phyloP scores from a whole-genome alignment of 2,329 filamentous ascomycete genomes.

The Colletotrichum phormii region DNA sequence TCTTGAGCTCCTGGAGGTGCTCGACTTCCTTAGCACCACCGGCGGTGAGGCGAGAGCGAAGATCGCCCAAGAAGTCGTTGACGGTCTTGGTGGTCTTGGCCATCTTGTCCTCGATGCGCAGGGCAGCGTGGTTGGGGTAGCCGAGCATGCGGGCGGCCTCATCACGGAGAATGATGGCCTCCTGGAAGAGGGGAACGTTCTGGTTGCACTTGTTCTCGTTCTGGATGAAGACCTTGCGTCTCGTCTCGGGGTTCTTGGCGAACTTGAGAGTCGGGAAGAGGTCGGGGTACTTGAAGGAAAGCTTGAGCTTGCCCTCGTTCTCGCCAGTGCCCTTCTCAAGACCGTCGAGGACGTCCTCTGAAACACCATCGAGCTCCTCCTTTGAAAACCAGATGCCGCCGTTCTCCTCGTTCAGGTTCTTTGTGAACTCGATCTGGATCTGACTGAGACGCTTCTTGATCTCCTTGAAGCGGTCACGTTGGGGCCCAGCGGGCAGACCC shows the following conservation, averaged over 20 bases:
- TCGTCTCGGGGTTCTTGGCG: conserved; percentile 75
- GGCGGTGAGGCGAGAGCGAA: conserved; percentile 73
- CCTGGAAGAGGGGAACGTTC: conserved; percentile 63
- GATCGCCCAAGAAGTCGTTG: conserved; percentile 71
- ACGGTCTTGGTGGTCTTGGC: conserved; percentile 68
- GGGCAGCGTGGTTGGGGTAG: conserved; percentile 67
- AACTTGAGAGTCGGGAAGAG: conserved; percentile 84
- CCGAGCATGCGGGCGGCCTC: conserved; percentile 67
- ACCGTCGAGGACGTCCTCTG: conserved; percentile 72
- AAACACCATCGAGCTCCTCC: conserved; percentile 80
- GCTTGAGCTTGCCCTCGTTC: conserved; percentile 78
- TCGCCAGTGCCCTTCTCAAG: conserved; percentile 79
- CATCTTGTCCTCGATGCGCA: conserved; percentile 70
- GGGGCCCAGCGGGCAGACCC: conserved; percentile 73
- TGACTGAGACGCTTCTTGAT: conserved; percentile 85
- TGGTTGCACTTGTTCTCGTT: conserved; percentile 86
- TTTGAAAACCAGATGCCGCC: conserved; percentile 83
- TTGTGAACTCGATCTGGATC: conserved; percentile 80
- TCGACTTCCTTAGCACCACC: conserved; percentile 78
- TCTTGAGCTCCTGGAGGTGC: conserved; percentile 80
- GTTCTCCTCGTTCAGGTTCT: conserved; percentile 85
- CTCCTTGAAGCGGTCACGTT: conserved; percentile 85
- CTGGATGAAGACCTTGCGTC: conserved; percentile 75
- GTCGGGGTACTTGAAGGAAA: conserved; percentile 88
- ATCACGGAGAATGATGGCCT: conserved; percentile 66